Evolutionary conservation across 371 early-diverging fungal genomes (phyloP), one percentile per base, ranked within the genome.

Genomic region (Mucor ambiguus): DNA sequence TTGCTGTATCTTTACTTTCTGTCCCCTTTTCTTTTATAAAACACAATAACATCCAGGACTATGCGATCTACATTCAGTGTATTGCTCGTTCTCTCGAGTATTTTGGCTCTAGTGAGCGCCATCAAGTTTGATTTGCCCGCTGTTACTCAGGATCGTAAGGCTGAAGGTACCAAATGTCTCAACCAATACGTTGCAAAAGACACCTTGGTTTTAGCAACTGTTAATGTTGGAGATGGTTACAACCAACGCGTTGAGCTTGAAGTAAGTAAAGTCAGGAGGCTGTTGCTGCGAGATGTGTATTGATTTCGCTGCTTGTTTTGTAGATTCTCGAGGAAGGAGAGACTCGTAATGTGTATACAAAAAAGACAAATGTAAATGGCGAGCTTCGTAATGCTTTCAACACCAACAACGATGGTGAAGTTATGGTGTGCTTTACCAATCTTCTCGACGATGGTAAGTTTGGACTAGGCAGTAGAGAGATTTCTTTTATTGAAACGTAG

Each of bases 351-450:
- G 83, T 86, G 46, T 87, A 90, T 70, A 82, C 81, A 20, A 81
- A 76, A 18, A 89, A 90, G 70, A 77, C 72, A 18, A 80, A 82
- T 58, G 61, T 90, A 44, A 73, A 77, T 20, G 87, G 84, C 28
- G 89, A 86, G 54, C 72, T 73, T 60, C 77, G 80, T 20, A 82
- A 80, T 38, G 82, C 85, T 33, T 90, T 93, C 78, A 92, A 87
- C 55, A 94, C 95, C 26, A 93, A 93, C 72, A 83, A 84, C 5
- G 89, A 94, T 59, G 93, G 94, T 32, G 87, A 92, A 70, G 81
- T 96, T n/a, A 76, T 87, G 55, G 89, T 92, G 60, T 97, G 98
- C 74, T 93, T 97, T 82, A 89, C 88, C 32, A 96, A 95, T 73
- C 72, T 82, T 32, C 84, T 95, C n/a, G 76, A 85, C 54, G 78